phyloP scores from a whole-genome alignment of 768 basidiomycete species.

The Chalciporus piperatus region DNA sequence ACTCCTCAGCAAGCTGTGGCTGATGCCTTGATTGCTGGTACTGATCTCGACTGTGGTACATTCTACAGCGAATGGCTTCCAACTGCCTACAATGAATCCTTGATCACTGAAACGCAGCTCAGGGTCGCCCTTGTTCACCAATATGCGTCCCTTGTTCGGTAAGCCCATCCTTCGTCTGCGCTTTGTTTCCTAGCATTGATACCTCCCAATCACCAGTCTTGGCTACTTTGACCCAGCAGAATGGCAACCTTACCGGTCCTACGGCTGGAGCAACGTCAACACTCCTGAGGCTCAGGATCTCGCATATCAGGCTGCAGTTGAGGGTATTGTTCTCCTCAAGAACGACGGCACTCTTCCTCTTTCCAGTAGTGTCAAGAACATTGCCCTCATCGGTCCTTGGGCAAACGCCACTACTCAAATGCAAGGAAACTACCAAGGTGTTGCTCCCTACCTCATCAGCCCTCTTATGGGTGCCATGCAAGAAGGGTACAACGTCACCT shows the following conservation, averaged over 20 bases:
- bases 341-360: constrained; percentile 62
- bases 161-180: not conserved
- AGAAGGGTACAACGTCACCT: constrained; percentile 46
- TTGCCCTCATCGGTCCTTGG: constrained; percentile 62
- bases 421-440: constrained; percentile 58
- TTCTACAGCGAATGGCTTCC: constrained; percentile 45
- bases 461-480: constrained; percentile 47
- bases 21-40: constrained; percentile 48
- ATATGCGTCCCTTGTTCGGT: constrained; percentile 56
- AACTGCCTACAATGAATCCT: constrained; percentile 45
- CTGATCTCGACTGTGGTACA: constrained; percentile 54
- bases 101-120: constrained; percentile 45
- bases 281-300: constrained; percentile 44
- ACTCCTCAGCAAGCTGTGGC: constrained; percentile 48
- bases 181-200: not conserved
- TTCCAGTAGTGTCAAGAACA: constrained; percentile 38
- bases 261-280: constrained; percentile 49
- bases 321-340: constrained; percentile 60
- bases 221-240: constrained; percentile 55
- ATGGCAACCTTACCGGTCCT: constrained; percentile 42
- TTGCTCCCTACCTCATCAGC: constrained; percentile 54
- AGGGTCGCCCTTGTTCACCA: constrained; percentile 42
- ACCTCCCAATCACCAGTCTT: constrained; percentile 35
- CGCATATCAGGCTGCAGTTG: constrained; percentile 49
- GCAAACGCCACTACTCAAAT: constrained; percentile 53